These are phyloP conservation scores for Apophysomyces trapeziformis DNA, from an alignment of 371 early-diverging fungal genomes.

Conservation along the genomic window DNA sequence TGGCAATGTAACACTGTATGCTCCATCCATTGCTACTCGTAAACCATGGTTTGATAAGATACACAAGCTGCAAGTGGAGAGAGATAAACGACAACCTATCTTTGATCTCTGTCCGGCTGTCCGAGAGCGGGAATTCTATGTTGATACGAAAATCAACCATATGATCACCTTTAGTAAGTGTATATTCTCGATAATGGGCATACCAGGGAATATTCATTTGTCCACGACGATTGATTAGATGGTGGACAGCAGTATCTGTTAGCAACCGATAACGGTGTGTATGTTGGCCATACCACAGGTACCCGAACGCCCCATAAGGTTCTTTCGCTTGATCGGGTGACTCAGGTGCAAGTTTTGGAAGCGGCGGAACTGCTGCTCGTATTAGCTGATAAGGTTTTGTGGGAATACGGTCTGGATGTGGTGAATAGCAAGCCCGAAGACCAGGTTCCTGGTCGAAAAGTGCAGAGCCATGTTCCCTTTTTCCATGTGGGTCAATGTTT, in stretches of 20 bases:
- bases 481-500: slow-evolving; percentile 45
- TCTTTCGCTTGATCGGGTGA: slow-evolving; percentile 32
- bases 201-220: not conserved
- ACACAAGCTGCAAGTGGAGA: slow-evolving; percentile 64
- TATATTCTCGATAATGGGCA: not conserved
- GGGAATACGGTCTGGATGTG: slow-evolving; percentile 44
- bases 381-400: slow-evolving; percentile 40
- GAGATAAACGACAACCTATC: slow-evolving; percentile 56
- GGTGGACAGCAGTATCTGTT: slow-evolving; percentile 46
- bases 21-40: slow-evolving; percentile 73
- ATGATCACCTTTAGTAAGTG: slow-evolving; percentile 48
- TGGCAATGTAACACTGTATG: slow-evolving; percentile 70
- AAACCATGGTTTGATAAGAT: slow-evolving; percentile 86
- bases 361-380: slow-evolving; percentile 39
- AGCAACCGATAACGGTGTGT: slow-evolving; percentile 49
- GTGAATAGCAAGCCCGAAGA: slow-evolving; percentile 38
- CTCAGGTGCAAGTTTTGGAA: slow-evolving; percentile 48
- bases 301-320: slow-evolving; percentile 37
- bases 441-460: slow-evolving; percentile 34
- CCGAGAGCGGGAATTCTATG: slow-evolving; percentile 22
- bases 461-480: slow-evolving; percentile 45
- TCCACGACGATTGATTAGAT: slow-evolving; percentile 21
- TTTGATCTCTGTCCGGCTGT: slow-evolving; percentile 61
- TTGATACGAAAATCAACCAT: slow-evolving; percentile 36
- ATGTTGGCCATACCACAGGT: slow-evolving; percentile 39